phyloP scores from a whole-genome alignment of 129 eudicot species.

The Lactuca saligna region DNA sequence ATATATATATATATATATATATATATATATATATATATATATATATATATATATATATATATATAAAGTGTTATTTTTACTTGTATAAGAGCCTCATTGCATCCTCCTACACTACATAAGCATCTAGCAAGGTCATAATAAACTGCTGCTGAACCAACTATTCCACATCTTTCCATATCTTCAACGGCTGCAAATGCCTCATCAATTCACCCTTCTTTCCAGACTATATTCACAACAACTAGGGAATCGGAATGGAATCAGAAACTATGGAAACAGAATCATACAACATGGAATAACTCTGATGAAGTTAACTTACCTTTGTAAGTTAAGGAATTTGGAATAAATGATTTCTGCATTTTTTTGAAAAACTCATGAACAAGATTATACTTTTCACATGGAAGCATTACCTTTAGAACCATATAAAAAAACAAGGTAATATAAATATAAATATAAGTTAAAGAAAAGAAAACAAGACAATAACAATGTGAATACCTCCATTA shows the following conservation, averaged over 20 bases:
- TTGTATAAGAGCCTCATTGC: conserved; percentile 78
- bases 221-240: conserved; percentile 81
- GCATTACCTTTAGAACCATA: conserved; percentile 77
- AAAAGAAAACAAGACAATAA: background rate
- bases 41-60: no score
- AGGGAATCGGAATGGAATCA: background rate
- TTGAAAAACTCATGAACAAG: conserved; percentile 87
- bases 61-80: conserved; percentile 27
- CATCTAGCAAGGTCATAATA: conserved; percentile 98
- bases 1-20: no score
- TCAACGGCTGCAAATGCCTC: conserved; percentile 65
- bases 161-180: conserved; percentile 88
- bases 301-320: conserved; percentile 49
- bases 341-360: conserved; percentile 61
- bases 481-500: conserved; percentile 85
- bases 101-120: conserved; percentile 88
- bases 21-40: no score
- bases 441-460: background rate
- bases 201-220: conserved; percentile 81
- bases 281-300: conserved; percentile 12
- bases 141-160: conserved; percentile 78
- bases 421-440: background rate
- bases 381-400: conserved; percentile 73
- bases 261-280: background rate
- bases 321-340: conserved; percentile 84